Evolutionary conservation across 2,329 filamentous ascomycete species (phyloP).

Genomic region (Seiridium cupressi): DNA sequence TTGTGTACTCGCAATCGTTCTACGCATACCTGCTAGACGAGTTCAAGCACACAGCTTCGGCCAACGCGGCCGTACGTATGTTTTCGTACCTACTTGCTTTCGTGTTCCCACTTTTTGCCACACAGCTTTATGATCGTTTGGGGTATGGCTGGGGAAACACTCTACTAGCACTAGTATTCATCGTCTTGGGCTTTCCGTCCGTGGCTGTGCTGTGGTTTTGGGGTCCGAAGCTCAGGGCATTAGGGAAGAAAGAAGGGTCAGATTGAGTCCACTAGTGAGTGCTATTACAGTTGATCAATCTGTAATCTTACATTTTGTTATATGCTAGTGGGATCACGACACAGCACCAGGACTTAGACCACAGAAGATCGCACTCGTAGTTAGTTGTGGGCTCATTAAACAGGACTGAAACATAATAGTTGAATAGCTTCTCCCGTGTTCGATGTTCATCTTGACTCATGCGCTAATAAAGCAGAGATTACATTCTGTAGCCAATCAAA

Average conservation of each 20-base stretch:
- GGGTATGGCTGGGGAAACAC: slow-evolving; percentile 1
- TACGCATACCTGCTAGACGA: slow-evolving; percentile 1
- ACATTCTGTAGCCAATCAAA: no score
- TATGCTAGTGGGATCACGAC: no score
- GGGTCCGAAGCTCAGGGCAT: background rate
- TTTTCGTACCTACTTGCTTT: background rate
- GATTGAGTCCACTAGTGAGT: no score
- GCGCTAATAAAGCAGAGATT: no score
- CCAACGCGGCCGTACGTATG: slow-evolving; percentile 1
- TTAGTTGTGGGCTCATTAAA: no score
- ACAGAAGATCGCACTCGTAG: no score
- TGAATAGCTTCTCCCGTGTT: no score
- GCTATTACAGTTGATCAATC: no score
- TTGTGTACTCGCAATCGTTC: background rate
- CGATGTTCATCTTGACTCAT: no score
- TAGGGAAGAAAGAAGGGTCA: background rate
- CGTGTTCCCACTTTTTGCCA: background rate
- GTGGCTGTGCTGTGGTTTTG: background rate
- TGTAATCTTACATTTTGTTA: no score
- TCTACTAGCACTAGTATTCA: background rate
- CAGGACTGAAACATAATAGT: no score
- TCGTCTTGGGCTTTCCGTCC: background rate
- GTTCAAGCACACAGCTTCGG: slow-evolving; percentile 10
- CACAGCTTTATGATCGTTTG: background rate
- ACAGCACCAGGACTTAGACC: no score